Evolutionary conservation across 2,329 filamentous ascomycete species (phyloP).

Genomic region (Cucurbitaria berberidis): DNA sequence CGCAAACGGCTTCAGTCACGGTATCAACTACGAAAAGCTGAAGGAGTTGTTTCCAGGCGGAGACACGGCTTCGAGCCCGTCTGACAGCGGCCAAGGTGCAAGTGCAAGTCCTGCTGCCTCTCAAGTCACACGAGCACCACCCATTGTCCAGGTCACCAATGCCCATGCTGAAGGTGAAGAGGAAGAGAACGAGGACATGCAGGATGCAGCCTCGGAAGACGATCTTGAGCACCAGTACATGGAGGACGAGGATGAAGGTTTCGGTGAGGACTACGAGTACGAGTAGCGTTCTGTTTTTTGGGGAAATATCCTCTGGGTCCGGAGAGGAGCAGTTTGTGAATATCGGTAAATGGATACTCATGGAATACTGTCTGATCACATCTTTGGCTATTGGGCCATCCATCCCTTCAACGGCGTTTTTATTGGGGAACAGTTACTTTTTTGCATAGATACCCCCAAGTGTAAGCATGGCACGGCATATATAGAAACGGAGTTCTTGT

Average conservation of each 20-base stretch:
- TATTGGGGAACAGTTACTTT: no score
- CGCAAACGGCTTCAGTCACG: constrained; percentile 50
- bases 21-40: constrained; percentile 56
- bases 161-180: constrained; percentile 28
- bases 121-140: constrained; percentile 10
- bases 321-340: no score
- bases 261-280: constrained; percentile 48
- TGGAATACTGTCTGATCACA: background rate
- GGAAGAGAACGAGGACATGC: constrained; percentile 39
- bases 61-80: constrained; percentile 18
- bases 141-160: constrained; percentile 15
- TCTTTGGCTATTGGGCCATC: background rate
- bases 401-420: no score
- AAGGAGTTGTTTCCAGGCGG: constrained; percentile 48
- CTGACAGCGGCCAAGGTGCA: constrained; percentile 27
- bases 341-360: background rate
- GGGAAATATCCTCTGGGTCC: background rate
- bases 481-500: constrained; percentile 19
- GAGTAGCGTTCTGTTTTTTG: constrained; percentile 16
- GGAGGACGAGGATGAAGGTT: constrained; percentile 52
- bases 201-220: constrained; percentile 49
- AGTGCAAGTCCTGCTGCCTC: constrained; percentile 29
- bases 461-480: constrained; percentile 12
- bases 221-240: constrained; percentile 49
- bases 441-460: constrained; percentile 22